A percentile compares a stretch with the other conserved stretches of the same genome.
These are phyloP conservation scores for Myxozyma geophila DNA, from an alignment of 805 yeast genomes.

Conservation along the genomic window DNA sequence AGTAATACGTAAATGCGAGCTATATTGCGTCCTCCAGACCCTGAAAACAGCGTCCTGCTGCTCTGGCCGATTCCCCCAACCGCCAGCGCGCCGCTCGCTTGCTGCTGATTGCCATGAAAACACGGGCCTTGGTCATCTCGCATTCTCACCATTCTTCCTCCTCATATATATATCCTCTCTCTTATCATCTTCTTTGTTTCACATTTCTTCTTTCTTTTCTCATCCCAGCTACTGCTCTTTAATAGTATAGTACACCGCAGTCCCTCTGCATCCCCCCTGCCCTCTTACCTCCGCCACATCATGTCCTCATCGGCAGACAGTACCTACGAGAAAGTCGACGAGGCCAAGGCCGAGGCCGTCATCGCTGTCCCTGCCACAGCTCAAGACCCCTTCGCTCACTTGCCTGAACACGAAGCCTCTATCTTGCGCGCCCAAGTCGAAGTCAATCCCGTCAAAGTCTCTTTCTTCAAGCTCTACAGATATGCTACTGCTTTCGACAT, in stretches of 20 bases:
- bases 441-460: conserved; percentile 36
- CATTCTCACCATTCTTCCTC: background rate
- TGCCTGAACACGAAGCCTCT: conserved; percentile 44
- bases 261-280: background rate
- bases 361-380: conserved; percentile 1
- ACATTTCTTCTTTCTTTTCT: too few species aligned
- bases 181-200: too few species aligned
- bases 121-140: background rate
- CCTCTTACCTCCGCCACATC: background rate
- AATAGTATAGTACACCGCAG: too few species aligned
- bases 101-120: background rate
- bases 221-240: too few species aligned
- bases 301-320: conserved; percentile 1
- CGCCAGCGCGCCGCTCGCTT: background rate
- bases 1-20: too few species aligned
- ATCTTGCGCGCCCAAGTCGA: conserved; percentile 45
- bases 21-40: too few species aligned
- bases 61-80: background rate
- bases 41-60: too few species aligned
- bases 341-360: conserved; percentile 1
- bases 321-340: background rate
- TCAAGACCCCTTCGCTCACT: conserved; percentile 33
- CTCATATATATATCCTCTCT: too few species aligned
- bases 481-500: conserved; percentile 43
- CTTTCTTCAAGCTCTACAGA: conserved; percentile 42